phyloP scores from a whole-genome alignment of 768 basidiomycete species.

The Lentinus brumalis region DNA sequence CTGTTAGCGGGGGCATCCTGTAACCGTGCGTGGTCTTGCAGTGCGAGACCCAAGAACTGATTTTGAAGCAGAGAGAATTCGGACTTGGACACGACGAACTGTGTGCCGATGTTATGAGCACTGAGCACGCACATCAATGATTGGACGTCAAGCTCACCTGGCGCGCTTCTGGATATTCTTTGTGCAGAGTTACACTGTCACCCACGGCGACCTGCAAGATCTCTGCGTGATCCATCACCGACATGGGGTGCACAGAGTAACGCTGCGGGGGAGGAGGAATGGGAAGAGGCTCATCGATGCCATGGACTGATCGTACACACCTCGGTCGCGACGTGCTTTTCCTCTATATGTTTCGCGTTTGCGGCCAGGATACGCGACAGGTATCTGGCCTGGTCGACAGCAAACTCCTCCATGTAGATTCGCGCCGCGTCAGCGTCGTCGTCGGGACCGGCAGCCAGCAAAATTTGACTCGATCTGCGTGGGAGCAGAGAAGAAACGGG shows the following conservation, averaged over 20 bases:
- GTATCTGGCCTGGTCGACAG: constrained; percentile 7
- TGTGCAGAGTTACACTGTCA: neutral
- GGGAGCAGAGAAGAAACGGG: too few species aligned
- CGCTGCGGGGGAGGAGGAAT: neutral
- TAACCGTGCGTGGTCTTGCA: neutral
- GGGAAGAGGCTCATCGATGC: neutral
- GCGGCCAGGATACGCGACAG: constrained; percentile 4
- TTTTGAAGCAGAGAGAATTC: neutral
- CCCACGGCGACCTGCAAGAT: neutral
- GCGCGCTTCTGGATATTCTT: neutral
- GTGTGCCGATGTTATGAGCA: neutral
- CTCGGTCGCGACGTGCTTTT: neutral
- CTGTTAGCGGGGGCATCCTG: neutral
- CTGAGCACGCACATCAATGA: neutral
- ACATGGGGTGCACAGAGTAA: neutral
- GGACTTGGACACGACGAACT: neutral
- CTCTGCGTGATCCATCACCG: neutral
- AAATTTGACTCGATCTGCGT: too few species aligned
- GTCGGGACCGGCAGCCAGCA: neutral
- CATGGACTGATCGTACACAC: neutral
- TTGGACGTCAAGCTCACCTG: neutral
- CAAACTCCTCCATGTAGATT: neutral
- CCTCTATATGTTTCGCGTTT: constrained; percentile 5
- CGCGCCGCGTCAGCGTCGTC: neutral
- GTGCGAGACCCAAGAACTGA: neutral